Conservation (phyloP, 768 basidiomycete species). For the Hygrocybe coccinea region DNA sequence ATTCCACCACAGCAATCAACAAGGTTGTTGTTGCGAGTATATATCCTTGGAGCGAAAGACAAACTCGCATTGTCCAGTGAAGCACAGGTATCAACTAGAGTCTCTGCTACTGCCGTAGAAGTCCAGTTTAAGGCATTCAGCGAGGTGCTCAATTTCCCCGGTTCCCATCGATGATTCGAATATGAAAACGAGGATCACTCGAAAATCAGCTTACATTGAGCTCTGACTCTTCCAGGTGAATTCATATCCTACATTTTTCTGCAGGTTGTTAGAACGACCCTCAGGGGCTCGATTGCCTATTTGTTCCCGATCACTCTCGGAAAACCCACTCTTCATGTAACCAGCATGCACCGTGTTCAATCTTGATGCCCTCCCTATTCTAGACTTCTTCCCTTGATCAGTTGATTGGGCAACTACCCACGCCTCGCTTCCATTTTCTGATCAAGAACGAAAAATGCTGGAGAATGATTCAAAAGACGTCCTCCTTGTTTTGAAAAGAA, state of each 20-base stretch:
- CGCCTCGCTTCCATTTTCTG: slow-evolving; percentile 6
- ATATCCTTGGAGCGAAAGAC: background rate
- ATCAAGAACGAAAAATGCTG: slow-evolving; percentile 10
- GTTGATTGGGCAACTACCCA: background rate
- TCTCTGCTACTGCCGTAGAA: background rate
- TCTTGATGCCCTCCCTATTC: slow-evolving; percentile 22
- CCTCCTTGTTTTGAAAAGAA: slow-evolving; percentile 10
- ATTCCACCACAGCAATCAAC: background rate
- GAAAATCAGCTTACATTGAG: slow-evolving; percentile 13
- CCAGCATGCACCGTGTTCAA: slow-evolving; percentile 29
- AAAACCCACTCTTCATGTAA: background rate
- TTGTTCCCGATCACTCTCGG: background rate
- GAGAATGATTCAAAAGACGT: slow-evolving; percentile 6
- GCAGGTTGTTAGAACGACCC: background rate
- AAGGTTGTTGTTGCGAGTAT: background rate
- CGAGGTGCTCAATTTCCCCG: slow-evolving; percentile 3
- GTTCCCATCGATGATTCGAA: slow-evolving; percentile 37
- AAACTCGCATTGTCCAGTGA: background rate
- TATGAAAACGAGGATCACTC: slow-evolving; percentile 42
- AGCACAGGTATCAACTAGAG: background rate
- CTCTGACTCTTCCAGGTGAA: too few species aligned
- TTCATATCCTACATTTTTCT: slow-evolving; percentile 36
- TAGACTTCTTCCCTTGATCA: slow-evolving; percentile 9
- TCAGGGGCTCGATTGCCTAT: background rate
- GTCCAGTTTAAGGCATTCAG: slow-evolving; percentile 1